Conservation (phyloP, 2,329 filamentous ascomycete species). For the Rachicladosporium sp. region DNA sequence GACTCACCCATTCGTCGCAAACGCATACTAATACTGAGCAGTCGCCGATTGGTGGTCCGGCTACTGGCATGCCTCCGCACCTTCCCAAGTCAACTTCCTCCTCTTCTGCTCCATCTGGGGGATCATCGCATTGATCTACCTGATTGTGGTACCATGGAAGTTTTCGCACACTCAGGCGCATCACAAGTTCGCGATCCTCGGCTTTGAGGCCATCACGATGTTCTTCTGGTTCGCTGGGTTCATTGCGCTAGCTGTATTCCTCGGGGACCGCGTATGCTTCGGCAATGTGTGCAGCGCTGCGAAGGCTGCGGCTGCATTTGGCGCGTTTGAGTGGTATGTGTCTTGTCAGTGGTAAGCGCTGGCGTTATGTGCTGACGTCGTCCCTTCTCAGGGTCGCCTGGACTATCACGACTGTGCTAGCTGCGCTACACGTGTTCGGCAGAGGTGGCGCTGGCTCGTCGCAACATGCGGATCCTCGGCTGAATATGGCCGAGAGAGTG, state of each 20-base stretch:
- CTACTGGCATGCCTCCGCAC: conserved; percentile 41
- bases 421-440: no score
- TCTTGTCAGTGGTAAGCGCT: no score
- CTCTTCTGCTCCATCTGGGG: conserved; percentile 72
- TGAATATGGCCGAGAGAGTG: conserved; percentile 29
- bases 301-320: conserved; percentile 55
- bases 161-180: conserved; percentile 34
- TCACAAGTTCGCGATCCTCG: conserved; percentile 54
- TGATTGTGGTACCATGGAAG: conserved; percentile 49
- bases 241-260: conserved; percentile 58
- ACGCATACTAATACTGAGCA: conserved; percentile 21
- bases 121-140: conserved; percentile 54
- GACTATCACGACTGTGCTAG: no score
- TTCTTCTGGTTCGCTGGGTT: conserved; percentile 87
- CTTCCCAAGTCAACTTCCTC: conserved; percentile 58
- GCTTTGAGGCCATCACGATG: conserved; percentile 58
- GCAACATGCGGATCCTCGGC: conserved; percentile 13
- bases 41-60: conserved; percentile 43
- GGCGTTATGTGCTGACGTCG: no score
- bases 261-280: conserved; percentile 46
- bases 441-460: no score
- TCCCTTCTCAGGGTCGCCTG: no score
- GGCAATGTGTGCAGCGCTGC: conserved; percentile 45
- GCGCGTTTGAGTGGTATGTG: conserved; percentile 49
- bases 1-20: not conserved